These are phyloP conservation scores for Cyphellophora attinorum DNA, from an alignment of 2,329 filamentous ascomycete genomes.

Conservation along the genomic window DNA sequence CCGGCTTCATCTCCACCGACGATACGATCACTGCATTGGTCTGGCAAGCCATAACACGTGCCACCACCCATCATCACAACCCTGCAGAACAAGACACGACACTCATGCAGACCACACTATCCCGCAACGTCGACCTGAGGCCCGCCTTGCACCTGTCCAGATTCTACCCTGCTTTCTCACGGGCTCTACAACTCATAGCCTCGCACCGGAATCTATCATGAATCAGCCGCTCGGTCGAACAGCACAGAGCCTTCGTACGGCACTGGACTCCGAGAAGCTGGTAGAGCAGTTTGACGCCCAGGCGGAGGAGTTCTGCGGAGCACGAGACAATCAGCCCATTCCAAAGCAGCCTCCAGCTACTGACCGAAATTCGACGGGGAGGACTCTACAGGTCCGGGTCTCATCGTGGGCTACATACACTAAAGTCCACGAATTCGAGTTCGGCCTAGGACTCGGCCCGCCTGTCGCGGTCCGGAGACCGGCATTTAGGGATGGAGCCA, in stretches of 20 bases:
- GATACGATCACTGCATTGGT: constrained; percentile 44
- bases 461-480: constrained; percentile 42
- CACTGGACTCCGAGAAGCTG: constrained; percentile 31
- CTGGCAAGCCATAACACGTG: constrained; percentile 37
- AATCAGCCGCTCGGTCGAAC: constrained; percentile 24
- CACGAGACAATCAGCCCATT: too few species aligned
- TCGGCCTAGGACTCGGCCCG: constrained; percentile 36
- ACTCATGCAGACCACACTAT: constrained; percentile 24
- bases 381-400: too few species aligned
- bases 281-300: too few species aligned
- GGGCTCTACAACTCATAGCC: constrained; percentile 26
- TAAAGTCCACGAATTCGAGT: constrained; percentile 36
- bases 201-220: constrained; percentile 20
- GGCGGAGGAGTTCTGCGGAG: too few species aligned
- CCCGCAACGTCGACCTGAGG: constrained; percentile 43
- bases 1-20: constrained; percentile 46
- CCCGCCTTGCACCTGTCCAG: constrained; percentile 31
- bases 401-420: constrained; percentile 48
- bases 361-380: too few species aligned
- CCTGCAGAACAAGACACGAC: too few species aligned
- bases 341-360: too few species aligned
- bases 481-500: constrained; percentile 26
- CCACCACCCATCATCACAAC: constrained; percentile 28
- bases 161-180: constrained; percentile 35
- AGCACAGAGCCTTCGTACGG: constrained; percentile 30